Percentiles rank a stretch among this genome's conserved stretches.
Evolutionary conservation across 2,329 filamentous ascomycete genomes (phyloP).

Genomic region (Xylaria digitata): DNA sequence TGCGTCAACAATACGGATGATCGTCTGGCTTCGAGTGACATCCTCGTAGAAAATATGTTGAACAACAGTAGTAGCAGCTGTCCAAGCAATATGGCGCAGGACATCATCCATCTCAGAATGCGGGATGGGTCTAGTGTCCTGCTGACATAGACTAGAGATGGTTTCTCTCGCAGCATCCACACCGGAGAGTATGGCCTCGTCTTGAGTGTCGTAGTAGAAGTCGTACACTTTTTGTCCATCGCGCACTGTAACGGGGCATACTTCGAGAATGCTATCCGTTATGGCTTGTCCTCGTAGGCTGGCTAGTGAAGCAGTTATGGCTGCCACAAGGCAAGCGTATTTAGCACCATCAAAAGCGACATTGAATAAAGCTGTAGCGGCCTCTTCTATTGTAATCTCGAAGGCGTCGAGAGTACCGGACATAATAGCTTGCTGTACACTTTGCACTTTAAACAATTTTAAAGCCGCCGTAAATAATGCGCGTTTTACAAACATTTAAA

Average conservation of each 20-base stretch:
- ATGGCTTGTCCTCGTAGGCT: neutral
- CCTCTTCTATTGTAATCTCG: neutral
- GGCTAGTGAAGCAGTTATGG: conserved; percentile 9
- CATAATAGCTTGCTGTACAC: conserved; percentile 1
- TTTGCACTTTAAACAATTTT: neutral
- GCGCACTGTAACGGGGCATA: too few relatives aligned
- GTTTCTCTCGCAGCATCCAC: too few relatives aligned
- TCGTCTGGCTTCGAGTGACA: neutral
- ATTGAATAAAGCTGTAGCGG: neutral
- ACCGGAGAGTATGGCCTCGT: too few relatives aligned
- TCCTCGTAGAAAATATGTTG: neutral
- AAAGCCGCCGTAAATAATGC: neutral
- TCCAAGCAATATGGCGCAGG: conserved; percentile 7
- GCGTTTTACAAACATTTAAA: neutral
- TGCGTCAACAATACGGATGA: conserved; percentile 4
- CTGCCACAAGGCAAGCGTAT: conserved; percentile 1
- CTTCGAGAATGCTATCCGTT: too few relatives aligned
- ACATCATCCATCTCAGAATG: neutral
- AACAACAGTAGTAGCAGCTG: conserved; percentile 5
- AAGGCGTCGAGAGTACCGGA: conserved; percentile 4
- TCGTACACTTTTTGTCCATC: too few relatives aligned
- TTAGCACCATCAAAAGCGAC: conserved; percentile 8
- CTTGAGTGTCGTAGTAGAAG: too few relatives aligned
- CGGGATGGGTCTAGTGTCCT: too few relatives aligned
- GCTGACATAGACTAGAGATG: too few relatives aligned